phyloP scores from a whole-genome alignment of 2,329 filamentous ascomycete species.

The Aureobasidium lini region DNA sequence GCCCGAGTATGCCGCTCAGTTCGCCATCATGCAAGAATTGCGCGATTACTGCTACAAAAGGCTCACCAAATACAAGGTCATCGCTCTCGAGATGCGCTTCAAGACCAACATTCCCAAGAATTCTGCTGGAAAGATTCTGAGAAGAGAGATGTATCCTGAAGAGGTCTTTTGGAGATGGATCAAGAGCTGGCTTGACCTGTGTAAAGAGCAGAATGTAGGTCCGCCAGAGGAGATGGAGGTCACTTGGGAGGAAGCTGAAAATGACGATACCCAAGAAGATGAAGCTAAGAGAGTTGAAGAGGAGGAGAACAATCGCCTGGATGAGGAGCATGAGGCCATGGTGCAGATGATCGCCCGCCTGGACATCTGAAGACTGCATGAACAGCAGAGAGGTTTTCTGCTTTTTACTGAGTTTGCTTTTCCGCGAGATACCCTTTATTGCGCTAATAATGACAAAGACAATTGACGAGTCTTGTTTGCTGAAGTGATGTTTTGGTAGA shows the following conservation, averaged over 20 bases:
- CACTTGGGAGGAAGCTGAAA: not conserved
- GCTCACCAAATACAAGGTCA: constrained; percentile 33
- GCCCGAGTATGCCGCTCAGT: not conserved
- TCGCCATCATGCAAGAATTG: constrained; percentile 26
- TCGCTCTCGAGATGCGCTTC: constrained; percentile 19
- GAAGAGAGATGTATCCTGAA: constrained; percentile 4
- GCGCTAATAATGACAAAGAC: no score
- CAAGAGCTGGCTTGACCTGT: not conserved
- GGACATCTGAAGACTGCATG: no score
- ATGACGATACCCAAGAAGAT: not conserved
- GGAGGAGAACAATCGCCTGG: not conserved
- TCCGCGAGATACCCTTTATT: no score
- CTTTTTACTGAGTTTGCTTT: no score
- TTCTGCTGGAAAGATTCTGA: constrained; percentile 26
- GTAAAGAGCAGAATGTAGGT: not conserved
- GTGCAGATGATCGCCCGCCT: no score
- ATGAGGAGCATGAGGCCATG: no score
- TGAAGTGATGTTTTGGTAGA: no score
- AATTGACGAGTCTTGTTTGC: no score
- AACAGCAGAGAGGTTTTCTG: no score
- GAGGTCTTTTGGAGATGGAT: not conserved
- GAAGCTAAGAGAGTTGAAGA: not conserved
- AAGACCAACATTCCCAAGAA: constrained; percentile 26
- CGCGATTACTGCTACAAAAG: constrained; percentile 13
- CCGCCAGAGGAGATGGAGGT: not conserved